A percentile compares a stretch with the other conserved stretches of the same genome.
Evolutionary conservation across 345 rosid species (phyloP).

Genomic region (Chamaenerion angustifolium): DNA sequence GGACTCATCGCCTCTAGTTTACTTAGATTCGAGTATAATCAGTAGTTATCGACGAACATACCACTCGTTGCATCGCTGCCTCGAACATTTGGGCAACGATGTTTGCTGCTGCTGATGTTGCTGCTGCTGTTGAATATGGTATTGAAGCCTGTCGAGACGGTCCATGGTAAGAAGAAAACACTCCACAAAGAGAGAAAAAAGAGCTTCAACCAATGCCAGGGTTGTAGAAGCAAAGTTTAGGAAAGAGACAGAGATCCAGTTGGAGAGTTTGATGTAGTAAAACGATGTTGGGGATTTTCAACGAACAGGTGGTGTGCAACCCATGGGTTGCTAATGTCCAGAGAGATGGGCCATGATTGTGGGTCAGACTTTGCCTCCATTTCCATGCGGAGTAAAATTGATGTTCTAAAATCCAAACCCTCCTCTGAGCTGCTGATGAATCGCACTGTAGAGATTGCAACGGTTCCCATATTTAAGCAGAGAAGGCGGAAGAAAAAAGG

Average conservation of each 20-base stretch:
- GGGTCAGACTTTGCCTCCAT: conserved; percentile 9
- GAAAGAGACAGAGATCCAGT: conserved; percentile 16
- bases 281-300: conserved; percentile 26
- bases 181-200: conserved; percentile 1
- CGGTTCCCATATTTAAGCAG: no score
- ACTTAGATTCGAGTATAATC: background rate
- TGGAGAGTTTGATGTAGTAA: conserved; percentile 18
- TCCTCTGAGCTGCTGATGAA: no score
- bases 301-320: conserved; percentile 24
- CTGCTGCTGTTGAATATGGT: no score
- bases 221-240: conserved; percentile 7
- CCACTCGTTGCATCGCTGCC: conserved; percentile 89
- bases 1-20: background rate
- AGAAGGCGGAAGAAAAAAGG: no score
- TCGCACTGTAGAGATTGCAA: no score
- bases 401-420: no score
- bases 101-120: conserved; percentile 29
- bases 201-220: conserved; percentile 5
- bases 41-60: conserved; percentile 11
- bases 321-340: conserved; percentile 15
- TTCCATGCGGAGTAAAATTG: no score
- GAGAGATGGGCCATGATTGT: conserved; percentile 27
- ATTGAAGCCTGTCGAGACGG: conserved; percentile 6
- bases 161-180: conserved; percentile 40
- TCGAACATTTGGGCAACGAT: conserved; percentile 60